phyloP scores from a whole-genome alignment of 169 alveolate species.

The Plasmodium reichenowi region DNA sequence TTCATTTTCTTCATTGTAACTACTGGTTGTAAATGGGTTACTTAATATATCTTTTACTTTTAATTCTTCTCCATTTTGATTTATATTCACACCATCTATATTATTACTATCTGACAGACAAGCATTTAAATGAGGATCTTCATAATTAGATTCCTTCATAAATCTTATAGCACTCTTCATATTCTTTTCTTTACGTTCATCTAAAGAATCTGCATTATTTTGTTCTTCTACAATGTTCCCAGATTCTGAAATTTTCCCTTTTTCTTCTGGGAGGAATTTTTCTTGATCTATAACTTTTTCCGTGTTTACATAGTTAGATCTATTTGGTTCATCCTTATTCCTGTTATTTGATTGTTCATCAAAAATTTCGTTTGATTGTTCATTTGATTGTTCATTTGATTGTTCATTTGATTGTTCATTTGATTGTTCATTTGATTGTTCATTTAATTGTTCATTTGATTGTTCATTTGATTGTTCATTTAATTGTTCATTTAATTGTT shows the following conservation, averaged over 20 bases:
- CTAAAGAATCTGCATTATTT: background rate
- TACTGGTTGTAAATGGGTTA: constrained; percentile 41
- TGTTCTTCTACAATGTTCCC: background rate
- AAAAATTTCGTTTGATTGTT: background rate
- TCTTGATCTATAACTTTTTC: background rate
- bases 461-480: background rate
- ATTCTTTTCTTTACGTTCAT: constrained; percentile 10
- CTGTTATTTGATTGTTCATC: background rate
- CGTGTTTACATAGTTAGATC: too few species aligned
- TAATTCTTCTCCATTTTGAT: background rate
- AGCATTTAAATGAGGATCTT: constrained; percentile 44
- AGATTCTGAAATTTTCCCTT: background rate
- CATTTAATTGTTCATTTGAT: background rate
- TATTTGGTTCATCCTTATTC: background rate
- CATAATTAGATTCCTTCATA: constrained; percentile 13
- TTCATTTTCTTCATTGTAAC: constrained; percentile 21
- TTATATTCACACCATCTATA: background rate
- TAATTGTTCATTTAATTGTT: too few species aligned
- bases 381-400: background rate
- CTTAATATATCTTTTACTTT: constrained; percentile 11
- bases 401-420: background rate
- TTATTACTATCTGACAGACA: constrained; percentile 23
- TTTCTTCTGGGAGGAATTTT: background rate
- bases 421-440: background rate
- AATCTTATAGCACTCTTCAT: constrained; percentile 12